These are phyloP conservation scores for Sporothrix pallida DNA, from an alignment of 2,329 filamentous ascomycete species.

Conservation along the genomic window DNA sequence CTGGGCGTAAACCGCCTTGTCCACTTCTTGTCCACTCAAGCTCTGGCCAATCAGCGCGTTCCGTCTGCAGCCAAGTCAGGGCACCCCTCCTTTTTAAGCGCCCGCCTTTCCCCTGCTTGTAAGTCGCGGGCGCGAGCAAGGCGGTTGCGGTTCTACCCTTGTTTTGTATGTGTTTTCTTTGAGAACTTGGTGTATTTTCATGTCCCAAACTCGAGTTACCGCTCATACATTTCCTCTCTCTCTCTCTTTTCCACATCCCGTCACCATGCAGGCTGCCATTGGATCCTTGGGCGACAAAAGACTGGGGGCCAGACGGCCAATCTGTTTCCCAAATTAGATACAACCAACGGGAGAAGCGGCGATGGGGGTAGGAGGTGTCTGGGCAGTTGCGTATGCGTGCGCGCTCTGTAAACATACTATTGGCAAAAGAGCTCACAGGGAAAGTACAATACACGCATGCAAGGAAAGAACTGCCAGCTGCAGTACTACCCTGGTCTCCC, in stretches of 20 bases:
- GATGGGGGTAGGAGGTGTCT: neutral
- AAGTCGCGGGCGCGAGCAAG: constrained; percentile 23
- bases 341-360: constrained; percentile 18
- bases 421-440: neutral
- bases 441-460: constrained; percentile 1
- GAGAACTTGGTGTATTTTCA: neutral
- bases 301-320: constrained; percentile 6
- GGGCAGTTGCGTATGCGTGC: neutral
- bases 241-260: neutral
- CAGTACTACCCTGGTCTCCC: constrained; percentile 27
- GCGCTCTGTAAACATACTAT: neutral
- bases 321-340: constrained; percentile 32
- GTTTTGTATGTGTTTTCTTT: neutral
- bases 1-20: constrained; percentile 4
- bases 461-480: constrained; percentile 24
- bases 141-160: constrained; percentile 2
- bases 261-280: constrained; percentile 26
- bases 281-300: neutral
- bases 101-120: constrained; percentile 32
- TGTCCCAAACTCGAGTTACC: neutral
- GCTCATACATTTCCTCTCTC: neutral
- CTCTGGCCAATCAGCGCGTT: constrained; percentile 31
- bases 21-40: constrained; percentile 8
- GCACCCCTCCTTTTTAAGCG: constrained; percentile 35
- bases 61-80: constrained; percentile 17